Evolutionary conservation across 305 asterid genomes (phyloP).

Genomic region (Vinca major): DNA sequence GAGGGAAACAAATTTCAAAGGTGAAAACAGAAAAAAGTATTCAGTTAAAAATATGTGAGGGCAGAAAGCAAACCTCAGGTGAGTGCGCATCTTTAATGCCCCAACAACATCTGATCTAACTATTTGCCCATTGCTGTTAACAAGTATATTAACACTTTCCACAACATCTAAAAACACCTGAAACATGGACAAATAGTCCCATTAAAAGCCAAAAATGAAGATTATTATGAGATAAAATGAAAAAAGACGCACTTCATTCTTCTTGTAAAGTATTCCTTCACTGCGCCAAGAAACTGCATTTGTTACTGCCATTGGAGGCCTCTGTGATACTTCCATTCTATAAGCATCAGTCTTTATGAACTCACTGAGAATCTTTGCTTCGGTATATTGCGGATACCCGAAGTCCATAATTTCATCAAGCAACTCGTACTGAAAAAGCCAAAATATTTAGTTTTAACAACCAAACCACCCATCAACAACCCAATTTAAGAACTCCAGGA

Average conservation of each 20-base stretch:
- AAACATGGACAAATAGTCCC: neutral
- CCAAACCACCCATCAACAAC: too few relatives aligned
- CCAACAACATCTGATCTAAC: conserved; percentile 36
- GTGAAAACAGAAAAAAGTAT: too few relatives aligned
- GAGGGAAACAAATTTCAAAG: too few relatives aligned
- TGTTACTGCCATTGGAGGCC: conserved; percentile 99
- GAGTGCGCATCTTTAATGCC: conserved; percentile 36
- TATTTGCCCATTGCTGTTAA: conserved; percentile 35
- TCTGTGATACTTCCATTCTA: conserved; percentile 84
- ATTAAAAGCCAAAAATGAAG: too few relatives aligned
- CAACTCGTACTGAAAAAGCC: conserved; percentile 56
- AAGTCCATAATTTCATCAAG: conserved; percentile 98
- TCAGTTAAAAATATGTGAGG: neutral
- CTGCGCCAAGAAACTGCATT: conserved; percentile 99
- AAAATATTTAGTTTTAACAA: too few relatives aligned
- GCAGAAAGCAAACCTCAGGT: conserved; percentile 26
- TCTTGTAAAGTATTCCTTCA: conserved; percentile 84
- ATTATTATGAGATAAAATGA: too few relatives aligned
- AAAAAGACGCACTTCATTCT: conserved; percentile 60
- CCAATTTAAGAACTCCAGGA: neutral
- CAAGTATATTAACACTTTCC: conserved; percentile 38
- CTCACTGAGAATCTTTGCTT: conserved; percentile 91
- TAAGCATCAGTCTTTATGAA: conserved; percentile 96
- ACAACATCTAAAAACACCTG: conserved; percentile 39
- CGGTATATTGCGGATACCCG: conserved; percentile 94